phyloP scores from a whole-genome alignment of 2,329 filamentous ascomycete species.

The Epichloe bromicola region DNA sequence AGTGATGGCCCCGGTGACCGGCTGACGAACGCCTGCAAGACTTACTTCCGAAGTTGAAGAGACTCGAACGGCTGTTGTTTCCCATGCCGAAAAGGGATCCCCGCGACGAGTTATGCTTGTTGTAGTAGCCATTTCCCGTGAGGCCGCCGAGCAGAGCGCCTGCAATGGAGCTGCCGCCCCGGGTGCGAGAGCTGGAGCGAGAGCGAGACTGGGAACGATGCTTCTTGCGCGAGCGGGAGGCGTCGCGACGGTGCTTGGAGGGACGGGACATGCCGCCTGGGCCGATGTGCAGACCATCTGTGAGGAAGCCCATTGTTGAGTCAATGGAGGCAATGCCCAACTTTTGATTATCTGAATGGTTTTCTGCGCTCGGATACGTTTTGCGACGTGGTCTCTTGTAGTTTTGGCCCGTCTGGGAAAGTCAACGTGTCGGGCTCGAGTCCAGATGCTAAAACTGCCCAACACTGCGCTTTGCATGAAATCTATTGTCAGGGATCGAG shows the following conservation, averaged over 20 bases:
- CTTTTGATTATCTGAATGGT: too few species aligned
- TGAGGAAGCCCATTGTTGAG: constrained; percentile 20
- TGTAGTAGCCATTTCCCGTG: constrained; percentile 19
- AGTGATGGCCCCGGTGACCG: neutral
- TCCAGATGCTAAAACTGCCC: neutral
- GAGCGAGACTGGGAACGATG: constrained; percentile 20
- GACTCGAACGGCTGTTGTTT: constrained; percentile 29
- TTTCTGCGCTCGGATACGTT: too few species aligned
- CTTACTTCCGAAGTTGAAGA: constrained; percentile 28
- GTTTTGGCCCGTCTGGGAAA: too few species aligned
- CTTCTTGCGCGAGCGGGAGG: constrained; percentile 21
- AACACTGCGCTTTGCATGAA: neutral
- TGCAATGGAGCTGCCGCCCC: constrained; percentile 19
- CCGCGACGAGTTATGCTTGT: constrained; percentile 28
- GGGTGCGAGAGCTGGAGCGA: constrained; percentile 23
- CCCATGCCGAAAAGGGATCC: constrained; percentile 35
- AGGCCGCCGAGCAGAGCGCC: constrained; percentile 20
- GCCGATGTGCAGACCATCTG: constrained; percentile 11
- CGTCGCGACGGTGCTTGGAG: constrained; percentile 15
- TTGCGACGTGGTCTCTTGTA: too few species aligned
- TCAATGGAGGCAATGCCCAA: too few species aligned
- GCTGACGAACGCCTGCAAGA: too few species aligned
- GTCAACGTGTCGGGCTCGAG: neutral
- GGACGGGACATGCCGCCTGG: constrained; percentile 16
- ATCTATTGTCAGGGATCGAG: neutral